A percentile compares a stretch with the other conserved stretches of the same genome.
These are phyloP conservation scores for Thermothelomyces thermophilus DNA, from an alignment of 2,329 filamentous ascomycete species.

Conservation along the genomic window DNA sequence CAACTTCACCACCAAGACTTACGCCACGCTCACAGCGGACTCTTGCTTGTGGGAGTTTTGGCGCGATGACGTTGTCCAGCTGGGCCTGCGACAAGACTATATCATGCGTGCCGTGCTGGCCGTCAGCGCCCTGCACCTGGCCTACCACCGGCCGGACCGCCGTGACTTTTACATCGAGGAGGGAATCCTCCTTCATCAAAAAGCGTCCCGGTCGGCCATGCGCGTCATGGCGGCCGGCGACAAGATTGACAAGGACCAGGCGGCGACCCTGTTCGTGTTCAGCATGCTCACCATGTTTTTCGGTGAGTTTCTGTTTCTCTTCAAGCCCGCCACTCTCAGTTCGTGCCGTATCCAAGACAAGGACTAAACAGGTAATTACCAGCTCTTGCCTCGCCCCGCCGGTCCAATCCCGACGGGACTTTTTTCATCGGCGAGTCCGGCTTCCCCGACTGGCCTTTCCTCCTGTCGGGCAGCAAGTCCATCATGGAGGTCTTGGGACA, in stretches of 20 bases:
- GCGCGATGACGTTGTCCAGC: slow-evolving; percentile 40
- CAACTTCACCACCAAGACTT: slow-evolving; percentile 45
- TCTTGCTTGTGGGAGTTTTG: slow-evolving; percentile 39
- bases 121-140: slow-evolving; percentile 43
- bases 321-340: background rate
- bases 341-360: background rate
- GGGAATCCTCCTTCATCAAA: slow-evolving; percentile 26
- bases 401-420: slow-evolving; percentile 25
- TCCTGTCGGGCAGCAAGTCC: slow-evolving; percentile 27
- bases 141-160: slow-evolving; percentile 33
- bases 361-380: background rate
- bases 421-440: slow-evolving; percentile 28
- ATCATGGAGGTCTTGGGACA: slow-evolving; percentile 24
- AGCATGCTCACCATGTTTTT: slow-evolving; percentile 32
- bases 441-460: slow-evolving; percentile 30
- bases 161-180: slow-evolving; percentile 33
- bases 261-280: slow-evolving; percentile 26
- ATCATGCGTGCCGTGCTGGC: slow-evolving; percentile 44
- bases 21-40: slow-evolving; percentile 39
- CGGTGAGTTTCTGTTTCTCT: slow-evolving; percentile 6
- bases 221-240: slow-evolving; percentile 21
- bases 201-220: slow-evolving; percentile 28
- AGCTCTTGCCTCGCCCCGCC: slow-evolving; percentile 28
- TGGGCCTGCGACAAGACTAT: slow-evolving; percentile 41
- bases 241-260: slow-evolving; percentile 16